These are phyloP conservation scores for Parafenestella ontariensis DNA, from an alignment of 2,329 filamentous ascomycete genomes.

Conservation along the genomic window DNA sequence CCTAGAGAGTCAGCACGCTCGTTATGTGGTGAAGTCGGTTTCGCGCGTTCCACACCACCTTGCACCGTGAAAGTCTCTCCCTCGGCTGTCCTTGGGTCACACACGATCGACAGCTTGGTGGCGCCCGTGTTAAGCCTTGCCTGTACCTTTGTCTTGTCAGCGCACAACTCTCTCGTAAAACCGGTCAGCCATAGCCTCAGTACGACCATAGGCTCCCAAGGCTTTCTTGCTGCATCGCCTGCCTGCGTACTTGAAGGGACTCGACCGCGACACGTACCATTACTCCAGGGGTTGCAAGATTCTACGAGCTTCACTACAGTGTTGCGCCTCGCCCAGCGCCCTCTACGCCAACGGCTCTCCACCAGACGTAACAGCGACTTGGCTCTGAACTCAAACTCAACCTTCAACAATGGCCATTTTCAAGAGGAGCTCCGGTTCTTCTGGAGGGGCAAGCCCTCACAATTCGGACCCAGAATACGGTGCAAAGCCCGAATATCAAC, in stretches of 20 bases:
- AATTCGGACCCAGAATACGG: constrained; percentile 31
- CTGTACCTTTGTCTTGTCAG: constrained; percentile 27
- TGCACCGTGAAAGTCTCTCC: constrained; percentile 15
- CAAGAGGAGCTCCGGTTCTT: constrained; percentile 38
- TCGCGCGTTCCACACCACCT: constrained; percentile 17
- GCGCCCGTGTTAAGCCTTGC: constrained; percentile 19
- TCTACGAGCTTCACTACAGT: constrained; percentile 7
- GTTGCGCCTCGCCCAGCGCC: constrained; percentile 9
- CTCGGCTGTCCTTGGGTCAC: constrained; percentile 36
- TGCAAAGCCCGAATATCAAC: constrained; percentile 15
- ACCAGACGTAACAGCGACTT: too few species aligned
- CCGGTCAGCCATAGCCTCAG: constrained; percentile 20
- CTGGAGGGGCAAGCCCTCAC: constrained; percentile 35
- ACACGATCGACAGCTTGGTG: constrained; percentile 12
- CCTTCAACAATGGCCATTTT: constrained; percentile 33
- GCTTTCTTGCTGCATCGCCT: constrained; percentile 26
- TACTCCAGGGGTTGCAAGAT: background rate
- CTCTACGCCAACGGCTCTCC: constrained; percentile 13
- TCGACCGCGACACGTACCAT: constrained; percentile 3
- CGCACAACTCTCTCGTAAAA: constrained; percentile 11
- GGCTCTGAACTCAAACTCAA: too few species aligned
- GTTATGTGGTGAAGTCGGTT: constrained; percentile 11
- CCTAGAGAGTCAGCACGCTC: constrained; percentile 12
- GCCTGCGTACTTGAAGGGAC: constrained; percentile 19
- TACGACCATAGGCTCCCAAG: constrained; percentile 13